Base-by-base conservation (phyloP, 345 rosid species). In the Geranium rotundifolium region DNA sequence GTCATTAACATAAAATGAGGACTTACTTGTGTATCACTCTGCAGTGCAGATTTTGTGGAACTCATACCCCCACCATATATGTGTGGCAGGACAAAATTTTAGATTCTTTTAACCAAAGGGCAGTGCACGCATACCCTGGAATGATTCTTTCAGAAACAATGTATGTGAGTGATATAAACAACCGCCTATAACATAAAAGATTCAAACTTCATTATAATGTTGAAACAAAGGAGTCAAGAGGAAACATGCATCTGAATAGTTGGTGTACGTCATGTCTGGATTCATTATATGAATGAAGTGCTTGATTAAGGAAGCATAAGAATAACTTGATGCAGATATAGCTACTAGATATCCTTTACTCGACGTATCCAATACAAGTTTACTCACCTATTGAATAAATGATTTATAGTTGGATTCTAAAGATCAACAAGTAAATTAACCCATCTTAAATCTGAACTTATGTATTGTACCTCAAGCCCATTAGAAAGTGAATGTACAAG, bases 51-150 rank as follows among this genome's bases (percentile, higher is more conserved):
- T n/a, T n/a, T n/a, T n/a, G n/a, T n/a, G n/a, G n/a, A n/a, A n/a
- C 95, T 93, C 97, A 93, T 88, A 56, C 99, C 97, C 63, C 99
- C 97, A 74, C 99, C 99, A 8, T 93, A 93, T 66, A 97, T 93
- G 79, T 64, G 60, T 19, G 71, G 27, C 55, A 46, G 71, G 7
- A 7, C 15, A 16, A 31, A 50, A 8, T 17, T 7, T 19, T 59
- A 27, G 57, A 67, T 4, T 17, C 18, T 20, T 15, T 57, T 55
- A 67, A 10, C 37, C 15, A 17, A 37, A 19, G 18, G 17, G 5
- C 56, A 4, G 23, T 41, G 30, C 54, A 63, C 17, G 34, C 66
- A 72, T 78, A 84, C 99, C 99, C 97, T n/a, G 97, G 99, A 73
- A 93, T 86, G 76, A 90, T 84, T 69, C 85, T 82, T 77, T 93